Evolutionary conservation across 2,329 filamentous ascomycete genomes (phyloP).

Genomic region (Cordyceps tenuipes): DNA sequence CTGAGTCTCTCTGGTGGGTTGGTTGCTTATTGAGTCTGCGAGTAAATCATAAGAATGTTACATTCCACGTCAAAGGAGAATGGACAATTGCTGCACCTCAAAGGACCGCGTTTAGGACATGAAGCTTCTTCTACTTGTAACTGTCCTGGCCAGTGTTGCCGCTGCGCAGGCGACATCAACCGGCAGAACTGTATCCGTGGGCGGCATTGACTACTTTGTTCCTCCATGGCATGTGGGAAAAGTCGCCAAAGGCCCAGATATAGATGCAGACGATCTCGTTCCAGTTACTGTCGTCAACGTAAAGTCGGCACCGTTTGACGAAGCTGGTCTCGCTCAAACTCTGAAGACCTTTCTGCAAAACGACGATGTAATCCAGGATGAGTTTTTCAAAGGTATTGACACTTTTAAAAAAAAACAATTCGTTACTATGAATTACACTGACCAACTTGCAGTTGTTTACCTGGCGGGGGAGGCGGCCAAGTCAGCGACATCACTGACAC

Average conservation of each 20-base stretch:
- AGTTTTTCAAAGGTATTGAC: conserved; percentile 10
- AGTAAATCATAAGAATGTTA: no score
- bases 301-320: background rate
- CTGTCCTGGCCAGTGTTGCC: background rate
- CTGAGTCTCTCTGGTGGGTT: no score
- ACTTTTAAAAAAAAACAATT: background rate
- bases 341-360: background rate
- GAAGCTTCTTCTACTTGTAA: background rate
- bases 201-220: conserved; percentile 13
- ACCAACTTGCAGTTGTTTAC: background rate
- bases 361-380: conserved; percentile 14
- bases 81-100: background rate
- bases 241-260: background rate
- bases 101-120: background rate
- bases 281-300: conserved; percentile 4
- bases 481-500: background rate
- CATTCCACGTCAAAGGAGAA: no score
- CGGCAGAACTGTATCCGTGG: conserved; percentile 11
- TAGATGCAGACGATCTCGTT: background rate
- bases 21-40: no score
- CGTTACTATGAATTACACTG: background rate
- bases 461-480: background rate
- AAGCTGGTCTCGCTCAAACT: background rate
- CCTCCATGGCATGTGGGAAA: conserved; percentile 12
- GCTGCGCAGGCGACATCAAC: background rate